Conservation (phyloP, 805 yeast species). For the Komagataella mondaviorum region DNA sequence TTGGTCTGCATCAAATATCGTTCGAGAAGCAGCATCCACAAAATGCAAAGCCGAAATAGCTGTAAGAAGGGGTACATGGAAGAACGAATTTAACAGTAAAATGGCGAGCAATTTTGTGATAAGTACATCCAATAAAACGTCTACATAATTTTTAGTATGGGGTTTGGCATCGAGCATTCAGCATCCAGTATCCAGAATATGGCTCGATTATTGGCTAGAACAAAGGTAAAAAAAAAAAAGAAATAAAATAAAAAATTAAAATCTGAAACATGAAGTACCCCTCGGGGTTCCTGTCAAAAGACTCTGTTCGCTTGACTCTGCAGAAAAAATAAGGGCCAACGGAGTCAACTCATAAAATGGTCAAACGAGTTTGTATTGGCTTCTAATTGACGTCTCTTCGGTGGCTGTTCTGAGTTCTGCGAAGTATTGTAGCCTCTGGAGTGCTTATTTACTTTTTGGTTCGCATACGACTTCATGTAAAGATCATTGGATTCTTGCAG, state of each 20-base stretch:
- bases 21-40: background rate
- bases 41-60: background rate
- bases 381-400: background rate
- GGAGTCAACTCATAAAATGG: background rate
- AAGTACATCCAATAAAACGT: too few relatives aligned
- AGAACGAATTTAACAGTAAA: background rate
- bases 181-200: too few relatives aligned
- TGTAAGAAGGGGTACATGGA: background rate
- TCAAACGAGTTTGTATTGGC: background rate
- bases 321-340: too few relatives aligned
- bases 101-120: background rate
- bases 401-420: background rate
- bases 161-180: too few relatives aligned
- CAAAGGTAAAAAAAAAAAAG: too few relatives aligned
- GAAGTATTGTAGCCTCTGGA: background rate
- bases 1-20: background rate
- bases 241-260: too few relatives aligned
- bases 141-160: too few relatives aligned
- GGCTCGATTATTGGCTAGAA: too few relatives aligned
- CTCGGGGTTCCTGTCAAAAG: background rate
- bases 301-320: background rate
- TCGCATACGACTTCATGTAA: constrained; percentile 2
- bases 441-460: constrained; percentile 3
- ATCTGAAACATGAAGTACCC: too few relatives aligned
- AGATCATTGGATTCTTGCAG: constrained; percentile 3